Percentiles rank a stretch among this genome's conserved stretches.
phyloP scores from a whole-genome alignment of 202 grass and related monocot genomes.

The Eragrostis tef region DNA sequence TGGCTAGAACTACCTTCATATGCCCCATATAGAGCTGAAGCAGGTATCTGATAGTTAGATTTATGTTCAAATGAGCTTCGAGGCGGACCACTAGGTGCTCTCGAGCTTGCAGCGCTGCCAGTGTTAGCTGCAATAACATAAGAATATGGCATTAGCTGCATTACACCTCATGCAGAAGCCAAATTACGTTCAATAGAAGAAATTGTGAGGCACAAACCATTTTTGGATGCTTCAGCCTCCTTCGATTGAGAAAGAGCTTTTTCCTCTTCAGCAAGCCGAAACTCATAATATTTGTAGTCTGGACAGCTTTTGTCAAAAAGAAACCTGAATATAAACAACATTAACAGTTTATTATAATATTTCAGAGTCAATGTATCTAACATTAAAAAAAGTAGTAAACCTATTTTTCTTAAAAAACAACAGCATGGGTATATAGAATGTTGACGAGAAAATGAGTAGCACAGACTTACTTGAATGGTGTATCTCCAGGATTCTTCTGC shows the following conservation, averaged over 20 bases:
- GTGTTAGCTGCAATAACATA: constrained; percentile 47
- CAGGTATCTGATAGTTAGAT: constrained; percentile 79
- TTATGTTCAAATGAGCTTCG: constrained; percentile 64
- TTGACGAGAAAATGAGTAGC: not conserved
- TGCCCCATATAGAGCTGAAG: constrained; percentile 75
- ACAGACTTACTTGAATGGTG: constrained; percentile 84
- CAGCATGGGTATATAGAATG: not conserved
- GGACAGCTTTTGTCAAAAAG: constrained; percentile 86
- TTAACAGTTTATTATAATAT: constrained; percentile 8
- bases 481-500: constrained; percentile 90
- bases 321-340: constrained; percentile 65
- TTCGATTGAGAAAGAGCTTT: constrained; percentile 63
- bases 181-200: not conserved
- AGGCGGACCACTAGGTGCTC: constrained; percentile 48
- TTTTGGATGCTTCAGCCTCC: constrained; percentile 57
- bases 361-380: constrained; percentile 8
- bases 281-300: constrained; percentile 95
- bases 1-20: constrained; percentile 63
- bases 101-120: constrained; percentile 52
- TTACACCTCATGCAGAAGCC: constrained; percentile 18
- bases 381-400: not conserved
- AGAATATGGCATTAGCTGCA: constrained; percentile 30
- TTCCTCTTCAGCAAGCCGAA: constrained; percentile 78
- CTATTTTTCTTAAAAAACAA: not conserved
- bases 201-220: constrained; percentile 46